phyloP scores from a whole-genome alignment of 2,329 filamentous ascomycete species.

The Aureobasidium sp. region DNA sequence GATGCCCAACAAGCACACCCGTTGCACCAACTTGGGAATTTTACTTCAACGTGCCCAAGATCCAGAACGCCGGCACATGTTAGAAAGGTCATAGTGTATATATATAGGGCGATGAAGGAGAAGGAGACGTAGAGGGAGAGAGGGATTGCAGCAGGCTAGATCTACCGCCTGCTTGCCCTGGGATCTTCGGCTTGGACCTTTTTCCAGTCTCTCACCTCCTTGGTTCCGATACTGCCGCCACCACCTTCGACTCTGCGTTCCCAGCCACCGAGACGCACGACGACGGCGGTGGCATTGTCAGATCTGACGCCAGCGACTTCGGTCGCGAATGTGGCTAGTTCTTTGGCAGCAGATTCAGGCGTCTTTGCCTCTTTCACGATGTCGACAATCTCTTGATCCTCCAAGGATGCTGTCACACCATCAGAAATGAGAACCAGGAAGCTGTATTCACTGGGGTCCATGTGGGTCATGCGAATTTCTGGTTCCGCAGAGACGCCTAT shows the following conservation, averaged over 20 bases:
- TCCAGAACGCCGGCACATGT: not conserved
- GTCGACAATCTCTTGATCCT: constrained; percentile 93
- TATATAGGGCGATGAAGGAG: not conserved
- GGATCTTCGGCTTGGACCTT: constrained; percentile 76
- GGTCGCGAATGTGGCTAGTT: constrained; percentile 79
- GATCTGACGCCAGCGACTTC: constrained; percentile 64
- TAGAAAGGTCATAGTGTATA: not conserved
- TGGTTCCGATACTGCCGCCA: constrained; percentile 80
- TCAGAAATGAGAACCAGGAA: constrained; percentile 87
- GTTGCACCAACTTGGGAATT: not conserved
- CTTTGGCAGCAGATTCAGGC: constrained; percentile 73
- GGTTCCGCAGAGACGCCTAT: constrained; percentile 93
- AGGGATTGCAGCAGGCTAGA: not conserved
- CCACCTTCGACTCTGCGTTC: constrained; percentile 74
- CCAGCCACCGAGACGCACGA: constrained; percentile 58
- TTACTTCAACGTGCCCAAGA: not conserved
- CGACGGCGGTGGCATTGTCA: constrained; percentile 58
- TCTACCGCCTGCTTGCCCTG: not conserved
- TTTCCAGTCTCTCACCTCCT: constrained; percentile 81
- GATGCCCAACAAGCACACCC: not conserved
- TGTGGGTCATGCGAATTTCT: constrained; percentile 71
- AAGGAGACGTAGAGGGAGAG: not conserved
- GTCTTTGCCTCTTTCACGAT: constrained; percentile 90
- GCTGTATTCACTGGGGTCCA: constrained; percentile 75
- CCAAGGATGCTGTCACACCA: constrained; percentile 77